Base-by-base conservation (phyloP, 1,284 basidiomycete species). In the Grifola frondosa region DNA sequence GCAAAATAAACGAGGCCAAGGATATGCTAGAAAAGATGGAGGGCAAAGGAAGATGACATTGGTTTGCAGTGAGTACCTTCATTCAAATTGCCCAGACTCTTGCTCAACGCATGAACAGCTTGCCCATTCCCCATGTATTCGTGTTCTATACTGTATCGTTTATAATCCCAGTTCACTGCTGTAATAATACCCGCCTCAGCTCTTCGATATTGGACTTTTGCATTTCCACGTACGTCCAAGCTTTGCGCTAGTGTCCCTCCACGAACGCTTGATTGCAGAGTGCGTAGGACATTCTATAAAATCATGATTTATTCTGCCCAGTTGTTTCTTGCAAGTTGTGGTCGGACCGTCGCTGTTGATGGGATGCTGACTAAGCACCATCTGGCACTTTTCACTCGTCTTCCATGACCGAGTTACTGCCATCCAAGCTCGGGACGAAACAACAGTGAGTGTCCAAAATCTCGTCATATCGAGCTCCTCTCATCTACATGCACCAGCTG, bases 1-100 rank as follows among this genome's bases (percentile, higher is more conserved):
- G 92, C 61, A 98, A 97, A 75, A 92, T 96, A 45, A 97, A 96
- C 66, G 93, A 97, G 61, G 93, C 92, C 0, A 92, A 91, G 61
- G 88, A 91, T 54, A 54, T 92, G 44, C 65, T 93, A 22, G 90
- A 93, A 40, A 87, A 83, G 59, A 69, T 68, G n/a, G 80, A 82
- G 43, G 70, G 72, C 41, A 72, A 70, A 54, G 59, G 61, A 40
- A 66, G 73, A 60, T 74, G 58, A 61, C 12, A 21, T 31, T 32
- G 28, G 33, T 41, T 34, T 29, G 31, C 17, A 9, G 21, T 43
- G 43, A 32, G n/a, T n/a, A n/a, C n/a, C n/a, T n/a, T n/a, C n/a
- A n/a, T n/a, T n/a, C n/a, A n/a, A n/a, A n/a, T n/a, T n/a, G n/a
- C n/a, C n/a, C n/a, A n/a, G n/a, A n/a, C n/a, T n/a, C n/a, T n/a